Percentiles rank a stretch among this genome's conserved stretches.
These are phyloP conservation scores for Venturia oleaginea DNA, from an alignment of 2,329 filamentous ascomycete genomes.

Conservation along the genomic window DNA sequence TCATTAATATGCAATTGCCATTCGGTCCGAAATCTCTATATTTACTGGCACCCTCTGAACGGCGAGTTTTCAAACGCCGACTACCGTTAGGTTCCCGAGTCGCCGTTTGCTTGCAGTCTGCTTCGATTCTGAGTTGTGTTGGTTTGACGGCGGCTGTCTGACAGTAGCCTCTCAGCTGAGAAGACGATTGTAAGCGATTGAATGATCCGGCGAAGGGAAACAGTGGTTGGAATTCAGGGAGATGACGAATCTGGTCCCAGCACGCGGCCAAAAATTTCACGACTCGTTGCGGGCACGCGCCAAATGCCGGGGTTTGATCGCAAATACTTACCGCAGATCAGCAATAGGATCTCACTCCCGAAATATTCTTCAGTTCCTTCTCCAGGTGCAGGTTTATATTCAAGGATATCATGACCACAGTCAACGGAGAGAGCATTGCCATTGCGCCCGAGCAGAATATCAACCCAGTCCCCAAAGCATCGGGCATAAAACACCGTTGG, in stretches of 20 bases:
- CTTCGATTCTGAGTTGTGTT: not conserved
- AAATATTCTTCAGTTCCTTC: not conserved
- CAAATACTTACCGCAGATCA: not conserved
- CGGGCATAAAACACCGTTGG: not conserved
- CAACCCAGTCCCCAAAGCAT: not conserved
- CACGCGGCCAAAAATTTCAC: not conserved
- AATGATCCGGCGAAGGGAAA: not conserved
- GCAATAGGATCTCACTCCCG: not conserved
- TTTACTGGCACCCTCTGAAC: too few relatives aligned
- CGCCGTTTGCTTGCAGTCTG: not conserved
- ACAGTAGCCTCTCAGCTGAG: not conserved
- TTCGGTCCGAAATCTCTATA: too few relatives aligned
- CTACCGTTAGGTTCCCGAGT: not conserved
- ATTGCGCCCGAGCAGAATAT: not conserved
- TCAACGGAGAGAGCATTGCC: not conserved
- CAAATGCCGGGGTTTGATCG: not conserved
- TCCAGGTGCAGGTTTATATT: too few relatives aligned
- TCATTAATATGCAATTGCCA: too few relatives aligned
- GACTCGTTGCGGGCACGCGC: not conserved
- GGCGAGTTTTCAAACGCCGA: not conserved
- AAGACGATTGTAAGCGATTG: not conserved
- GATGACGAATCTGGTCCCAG: not conserved
- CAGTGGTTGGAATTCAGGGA: not conserved
- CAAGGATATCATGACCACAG: not conserved
- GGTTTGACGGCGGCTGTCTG: too few relatives aligned